Conservation (phyloP, 352 stramenopile species). For the Phytophthora boehmeriae region DNA sequence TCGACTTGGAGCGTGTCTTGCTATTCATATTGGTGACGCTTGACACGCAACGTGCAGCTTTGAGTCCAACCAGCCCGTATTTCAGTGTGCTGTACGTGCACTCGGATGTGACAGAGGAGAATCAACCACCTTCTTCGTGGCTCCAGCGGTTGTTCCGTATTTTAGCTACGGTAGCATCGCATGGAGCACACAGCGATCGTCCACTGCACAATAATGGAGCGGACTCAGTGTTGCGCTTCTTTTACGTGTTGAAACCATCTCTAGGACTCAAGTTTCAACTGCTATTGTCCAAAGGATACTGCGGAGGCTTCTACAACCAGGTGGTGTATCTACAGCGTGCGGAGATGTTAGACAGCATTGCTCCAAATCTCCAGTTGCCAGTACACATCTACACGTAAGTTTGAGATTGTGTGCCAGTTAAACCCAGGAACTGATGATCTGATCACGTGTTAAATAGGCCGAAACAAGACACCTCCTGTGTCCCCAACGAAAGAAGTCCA, state of each 20-base stretch:
- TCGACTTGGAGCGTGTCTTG: slow-evolving; percentile 75
- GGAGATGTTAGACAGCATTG: slow-evolving; percentile 58
- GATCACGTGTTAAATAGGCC: slow-evolving; percentile 7
- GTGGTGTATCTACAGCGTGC: slow-evolving; percentile 69
- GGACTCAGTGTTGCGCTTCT: slow-evolving; percentile 64
- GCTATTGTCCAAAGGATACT: slow-evolving; percentile 69
- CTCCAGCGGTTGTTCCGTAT: slow-evolving; percentile 70
- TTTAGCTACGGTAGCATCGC: slow-evolving; percentile 43
- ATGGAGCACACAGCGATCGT: slow-evolving; percentile 16
- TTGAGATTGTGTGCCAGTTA: not conserved
- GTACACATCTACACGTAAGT: slow-evolving; percentile 54
- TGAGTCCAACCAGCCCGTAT: slow-evolving; percentile 45
- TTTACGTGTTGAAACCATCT: slow-evolving; percentile 81
- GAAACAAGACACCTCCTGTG: not conserved
- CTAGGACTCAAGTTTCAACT: slow-evolving; percentile 80
- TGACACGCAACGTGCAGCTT: slow-evolving; percentile 36
- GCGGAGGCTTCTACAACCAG: slow-evolving; percentile 73
- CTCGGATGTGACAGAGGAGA: slow-evolving; percentile 44
- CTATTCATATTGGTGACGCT: slow-evolving; percentile 76
- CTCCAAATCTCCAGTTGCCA: slow-evolving; percentile 52
- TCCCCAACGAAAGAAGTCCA: not conserved
- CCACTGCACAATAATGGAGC: slow-evolving; percentile 26
- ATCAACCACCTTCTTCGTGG: slow-evolving; percentile 67
- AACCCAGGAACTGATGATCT: not conserved
- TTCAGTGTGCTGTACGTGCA: slow-evolving; percentile 83